phyloP scores from a whole-genome alignment of 139 green algal species.

The Chlorella sorokiniana region DNA sequence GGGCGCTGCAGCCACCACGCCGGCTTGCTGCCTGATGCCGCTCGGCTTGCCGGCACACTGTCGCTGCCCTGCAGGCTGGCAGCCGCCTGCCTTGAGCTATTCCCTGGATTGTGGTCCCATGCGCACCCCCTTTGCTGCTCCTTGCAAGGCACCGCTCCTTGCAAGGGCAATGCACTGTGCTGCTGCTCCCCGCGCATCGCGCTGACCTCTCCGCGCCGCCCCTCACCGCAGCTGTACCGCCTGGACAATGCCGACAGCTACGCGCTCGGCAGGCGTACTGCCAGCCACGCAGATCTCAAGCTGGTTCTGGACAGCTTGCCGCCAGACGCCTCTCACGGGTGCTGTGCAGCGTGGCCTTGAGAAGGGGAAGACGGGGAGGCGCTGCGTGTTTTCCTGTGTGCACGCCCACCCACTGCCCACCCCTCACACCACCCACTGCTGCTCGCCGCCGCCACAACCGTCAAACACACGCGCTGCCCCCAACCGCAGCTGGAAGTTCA shows the following conservation, averaged over 20 bases:
- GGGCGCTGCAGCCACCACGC: no score
- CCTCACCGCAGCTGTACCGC: constrained; percentile 18
- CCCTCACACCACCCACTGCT: neutral
- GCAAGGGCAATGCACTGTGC: no score
- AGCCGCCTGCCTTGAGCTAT: no score
- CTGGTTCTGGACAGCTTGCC: constrained; percentile 32
- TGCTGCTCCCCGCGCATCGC: no score
- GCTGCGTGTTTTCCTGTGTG: neutral
- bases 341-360: neutral
- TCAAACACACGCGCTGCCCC: neutral
- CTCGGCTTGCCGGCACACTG: no score
- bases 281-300: neutral
- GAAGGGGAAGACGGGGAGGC: no score
- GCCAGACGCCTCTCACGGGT: constrained; percentile 5
- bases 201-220: no score
- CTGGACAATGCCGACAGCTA: constrained; percentile 35
- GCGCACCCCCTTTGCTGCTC: no score
- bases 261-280: constrained; percentile 8
- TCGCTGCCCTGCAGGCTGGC: no score
- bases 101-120: no score
- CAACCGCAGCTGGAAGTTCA: constrained; percentile 37
- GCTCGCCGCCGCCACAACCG: neutral
- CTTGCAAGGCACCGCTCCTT: no score
- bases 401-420: neutral
- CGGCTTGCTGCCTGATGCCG: no score